These are phyloP conservation scores for Citrus australasica DNA, from an alignment of 345 rosid species.

Conservation along the genomic window DNA sequence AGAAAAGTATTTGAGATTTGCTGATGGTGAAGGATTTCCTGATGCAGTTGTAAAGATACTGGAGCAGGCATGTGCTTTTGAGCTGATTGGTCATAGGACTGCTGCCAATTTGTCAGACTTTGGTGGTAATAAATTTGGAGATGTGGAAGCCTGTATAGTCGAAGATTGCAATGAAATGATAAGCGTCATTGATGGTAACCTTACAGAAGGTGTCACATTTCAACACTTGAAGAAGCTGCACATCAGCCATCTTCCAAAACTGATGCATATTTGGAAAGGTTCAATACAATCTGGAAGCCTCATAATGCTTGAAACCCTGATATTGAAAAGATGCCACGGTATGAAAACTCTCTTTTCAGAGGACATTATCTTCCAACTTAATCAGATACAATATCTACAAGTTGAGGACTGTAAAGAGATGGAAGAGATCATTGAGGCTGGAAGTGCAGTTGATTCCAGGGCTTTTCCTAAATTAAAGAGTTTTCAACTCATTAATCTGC, in stretches of 20 bases:
- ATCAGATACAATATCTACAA: background rate
- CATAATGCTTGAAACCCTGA: constrained; percentile 2
- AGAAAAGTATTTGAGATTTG: constrained; percentile 17
- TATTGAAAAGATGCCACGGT: background rate
- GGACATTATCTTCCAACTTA: background rate
- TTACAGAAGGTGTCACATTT: background rate
- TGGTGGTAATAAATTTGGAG: constrained; percentile 15
- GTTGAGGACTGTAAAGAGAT: constrained; percentile 5
- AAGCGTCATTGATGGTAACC: background rate
- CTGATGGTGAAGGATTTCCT: background rate
- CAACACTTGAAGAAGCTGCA: constrained; percentile 1
- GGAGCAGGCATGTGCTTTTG: constrained; percentile 22
- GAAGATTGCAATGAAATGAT: constrained; percentile 19
- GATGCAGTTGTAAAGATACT: constrained; percentile 14
- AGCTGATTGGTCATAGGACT: constrained; percentile 22
- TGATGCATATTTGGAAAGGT: constrained; percentile 8
- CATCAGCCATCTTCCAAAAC: background rate
- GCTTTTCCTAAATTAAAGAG: background rate
- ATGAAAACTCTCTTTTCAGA: constrained; percentile 2
- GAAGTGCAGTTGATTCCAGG: background rate
- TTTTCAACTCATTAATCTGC: constrained; percentile 1
- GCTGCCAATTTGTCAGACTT: constrained; percentile 14
- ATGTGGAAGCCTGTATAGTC: constrained; percentile 20
- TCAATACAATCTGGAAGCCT: background rate
- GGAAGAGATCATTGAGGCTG: background rate